Conservation (phyloP, 2,329 filamentous ascomycete genomes). For the Hymenoscyphus infarciens region DNA sequence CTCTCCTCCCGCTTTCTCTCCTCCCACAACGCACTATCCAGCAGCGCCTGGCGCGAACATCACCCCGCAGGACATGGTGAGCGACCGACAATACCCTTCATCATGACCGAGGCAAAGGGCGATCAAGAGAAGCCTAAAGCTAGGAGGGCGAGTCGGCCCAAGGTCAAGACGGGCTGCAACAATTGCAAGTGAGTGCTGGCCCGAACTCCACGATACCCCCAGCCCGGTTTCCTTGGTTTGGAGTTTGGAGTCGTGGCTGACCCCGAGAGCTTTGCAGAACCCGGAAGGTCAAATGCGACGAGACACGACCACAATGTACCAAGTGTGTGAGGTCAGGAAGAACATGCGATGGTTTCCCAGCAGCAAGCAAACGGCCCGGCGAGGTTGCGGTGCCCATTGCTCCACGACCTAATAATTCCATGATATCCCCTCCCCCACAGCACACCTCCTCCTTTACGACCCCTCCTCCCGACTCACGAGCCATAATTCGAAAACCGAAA, state of each 20-base stretch:
- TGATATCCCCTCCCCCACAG: constrained; percentile 7
- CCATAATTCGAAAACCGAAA: constrained; percentile 7
- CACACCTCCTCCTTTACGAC: constrained; percentile 11
- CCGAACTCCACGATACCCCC: background rate
- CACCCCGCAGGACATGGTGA: background rate
- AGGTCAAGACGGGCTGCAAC: constrained; percentile 63
- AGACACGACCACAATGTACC: constrained; percentile 56
- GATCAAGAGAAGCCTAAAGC: constrained; percentile 15
- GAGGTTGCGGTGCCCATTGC: constrained; percentile 27
- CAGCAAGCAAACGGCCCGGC: constrained; percentile 25
- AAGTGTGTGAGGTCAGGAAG: constrained; percentile 59
- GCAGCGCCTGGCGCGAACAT: background rate
- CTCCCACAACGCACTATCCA: background rate
- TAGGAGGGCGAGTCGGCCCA: constrained; percentile 37
- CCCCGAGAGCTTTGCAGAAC: constrained; percentile 40
- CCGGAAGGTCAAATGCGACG: constrained; percentile 64
- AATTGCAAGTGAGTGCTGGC: constrained; percentile 60
- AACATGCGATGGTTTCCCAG: constrained; percentile 55
- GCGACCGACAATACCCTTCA: background rate
- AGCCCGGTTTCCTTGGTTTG: background rate
- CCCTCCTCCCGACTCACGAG: constrained; percentile 6
- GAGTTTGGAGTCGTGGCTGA: background rate
- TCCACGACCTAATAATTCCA: constrained; percentile 20
- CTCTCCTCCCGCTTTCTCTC: background rate
- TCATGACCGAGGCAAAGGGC: constrained; percentile 8